phyloP scores from a whole-genome alignment of 2,329 filamentous ascomycete species.

The Lachnellula suecica region DNA sequence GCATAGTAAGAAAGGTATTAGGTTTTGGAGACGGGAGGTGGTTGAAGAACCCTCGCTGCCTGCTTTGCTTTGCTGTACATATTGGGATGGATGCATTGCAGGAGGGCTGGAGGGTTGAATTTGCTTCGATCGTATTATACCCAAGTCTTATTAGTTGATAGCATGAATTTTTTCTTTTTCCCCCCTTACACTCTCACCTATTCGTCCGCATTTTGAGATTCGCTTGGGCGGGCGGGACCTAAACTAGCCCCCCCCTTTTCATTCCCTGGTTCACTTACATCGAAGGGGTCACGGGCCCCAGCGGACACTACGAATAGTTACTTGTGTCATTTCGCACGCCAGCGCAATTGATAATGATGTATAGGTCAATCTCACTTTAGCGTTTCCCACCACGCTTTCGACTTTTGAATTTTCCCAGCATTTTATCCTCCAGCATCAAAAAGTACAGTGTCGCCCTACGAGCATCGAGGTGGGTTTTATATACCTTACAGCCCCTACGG shows the following conservation, averaged over 20 bases:
- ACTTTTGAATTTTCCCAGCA: background rate
- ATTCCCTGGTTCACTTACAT: background rate
- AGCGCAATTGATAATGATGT: no score
- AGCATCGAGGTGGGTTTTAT: background rate
- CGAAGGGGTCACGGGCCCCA: background rate
- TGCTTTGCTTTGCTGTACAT: background rate
- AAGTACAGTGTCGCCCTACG: background rate
- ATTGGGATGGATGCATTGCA: background rate
- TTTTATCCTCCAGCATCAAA: background rate
- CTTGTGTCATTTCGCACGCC: background rate
- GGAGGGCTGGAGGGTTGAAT: background rate
- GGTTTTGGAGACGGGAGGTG: background rate
- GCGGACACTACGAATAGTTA: no score
- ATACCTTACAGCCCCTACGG: no score
- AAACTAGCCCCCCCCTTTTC: background rate
- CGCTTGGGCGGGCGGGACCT: background rate
- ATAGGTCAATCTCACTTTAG: background rate
- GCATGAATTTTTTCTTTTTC: background rate
- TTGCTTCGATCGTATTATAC: constrained; percentile 9
- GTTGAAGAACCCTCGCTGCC: background rate
- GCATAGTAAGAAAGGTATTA: background rate
- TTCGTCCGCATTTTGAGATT: background rate
- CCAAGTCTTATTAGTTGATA: constrained; percentile 3
- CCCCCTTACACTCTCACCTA: background rate
- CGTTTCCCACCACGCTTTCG: background rate